Evolutionary conservation across 495 filamentous ascomycete species (phyloP).

Genomic region (Lophium mytilinum): DNA sequence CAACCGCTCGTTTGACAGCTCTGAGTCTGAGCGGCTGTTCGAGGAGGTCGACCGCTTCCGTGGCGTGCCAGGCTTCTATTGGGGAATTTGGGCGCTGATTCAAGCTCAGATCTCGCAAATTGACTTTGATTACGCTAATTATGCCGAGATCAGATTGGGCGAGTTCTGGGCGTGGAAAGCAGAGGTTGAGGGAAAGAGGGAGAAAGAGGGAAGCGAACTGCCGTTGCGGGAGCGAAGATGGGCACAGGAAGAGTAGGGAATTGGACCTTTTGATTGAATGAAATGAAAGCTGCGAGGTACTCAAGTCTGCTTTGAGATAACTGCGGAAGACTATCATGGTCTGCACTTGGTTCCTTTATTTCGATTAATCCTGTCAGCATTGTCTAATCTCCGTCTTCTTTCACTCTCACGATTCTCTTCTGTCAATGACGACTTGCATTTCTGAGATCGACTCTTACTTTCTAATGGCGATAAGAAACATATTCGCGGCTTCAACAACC

Average conservation of each 20-base stretch:
- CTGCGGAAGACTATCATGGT: too few species aligned
- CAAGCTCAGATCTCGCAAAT: slow-evolving; percentile 93
- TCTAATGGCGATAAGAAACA: too few species aligned
- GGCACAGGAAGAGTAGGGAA: slow-evolving; percentile 48
- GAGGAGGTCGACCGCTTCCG: slow-evolving; percentile 80
- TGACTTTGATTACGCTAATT: slow-evolving; percentile 92
- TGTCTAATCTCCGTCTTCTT: too few species aligned
- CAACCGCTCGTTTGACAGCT: slow-evolving; percentile 35
- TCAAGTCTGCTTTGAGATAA: too few species aligned
- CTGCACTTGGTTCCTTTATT: too few species aligned
- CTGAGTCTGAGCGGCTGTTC: slow-evolving; percentile 57
- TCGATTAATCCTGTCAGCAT: too few species aligned
- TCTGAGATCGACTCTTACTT: too few species aligned
- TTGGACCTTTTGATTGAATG: too few species aligned
- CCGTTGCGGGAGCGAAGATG: slow-evolving; percentile 75
- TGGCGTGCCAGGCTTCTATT: slow-evolving; percentile 83
- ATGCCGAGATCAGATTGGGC: slow-evolving; percentile 77
- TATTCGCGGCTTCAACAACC: too few species aligned
- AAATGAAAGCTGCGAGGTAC: too few species aligned
- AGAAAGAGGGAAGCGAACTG: slow-evolving; percentile 49
- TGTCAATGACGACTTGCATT: too few species aligned
- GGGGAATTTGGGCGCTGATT: slow-evolving; percentile 95
- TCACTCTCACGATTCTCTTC: too few species aligned
- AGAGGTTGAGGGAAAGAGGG: slow-evolving; percentile 55
- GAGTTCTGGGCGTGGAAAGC: slow-evolving; percentile 96